phyloP scores from a whole-genome alignment of 139 green algal genomes.

The Chlamydomonas incerta region DNA sequence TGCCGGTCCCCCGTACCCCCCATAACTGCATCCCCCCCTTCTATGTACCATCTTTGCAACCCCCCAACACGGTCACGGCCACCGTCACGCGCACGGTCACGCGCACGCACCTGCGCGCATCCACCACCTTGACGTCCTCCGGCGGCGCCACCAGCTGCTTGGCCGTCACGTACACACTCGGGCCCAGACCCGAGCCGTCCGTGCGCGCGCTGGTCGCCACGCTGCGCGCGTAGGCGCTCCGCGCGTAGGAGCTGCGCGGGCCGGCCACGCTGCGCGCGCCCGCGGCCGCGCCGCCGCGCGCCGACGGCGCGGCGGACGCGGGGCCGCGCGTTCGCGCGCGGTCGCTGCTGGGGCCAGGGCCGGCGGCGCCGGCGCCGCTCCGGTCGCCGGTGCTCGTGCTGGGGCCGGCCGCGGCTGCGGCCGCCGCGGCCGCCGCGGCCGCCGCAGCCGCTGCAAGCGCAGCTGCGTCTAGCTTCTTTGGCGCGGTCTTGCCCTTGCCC shows the following conservation, averaged over 20 bases:
- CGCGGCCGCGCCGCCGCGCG: no score
- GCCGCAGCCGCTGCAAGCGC: neutral
- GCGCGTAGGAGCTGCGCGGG: neutral
- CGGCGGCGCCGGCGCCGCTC: no score
- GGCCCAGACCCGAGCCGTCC: conserved; percentile 17
- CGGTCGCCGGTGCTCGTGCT: neutral
- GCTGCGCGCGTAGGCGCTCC: neutral
- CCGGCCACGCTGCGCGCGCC: no score
- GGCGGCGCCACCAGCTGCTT: conserved; percentile 34
- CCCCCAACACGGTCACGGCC: neutral
- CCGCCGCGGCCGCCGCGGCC: neutral
- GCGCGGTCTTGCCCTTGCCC: no score
- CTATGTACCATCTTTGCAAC: no score
- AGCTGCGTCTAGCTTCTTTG: neutral
- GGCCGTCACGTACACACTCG: conserved; percentile 30
- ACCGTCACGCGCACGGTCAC: neutral
- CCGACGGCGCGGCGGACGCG: neutral
- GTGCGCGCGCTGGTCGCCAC: neutral
- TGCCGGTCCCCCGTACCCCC: no score
- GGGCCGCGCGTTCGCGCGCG: no score
- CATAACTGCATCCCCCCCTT: no score
- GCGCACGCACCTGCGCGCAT: conserved; percentile 46
- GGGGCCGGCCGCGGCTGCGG: neutral
- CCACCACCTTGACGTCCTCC: conserved; percentile 55
- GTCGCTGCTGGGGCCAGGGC: no score